phyloP scores from a whole-genome alignment of 1,139 yeast genomes.

The Nakaseomyces kungkrabaensis region DNA sequence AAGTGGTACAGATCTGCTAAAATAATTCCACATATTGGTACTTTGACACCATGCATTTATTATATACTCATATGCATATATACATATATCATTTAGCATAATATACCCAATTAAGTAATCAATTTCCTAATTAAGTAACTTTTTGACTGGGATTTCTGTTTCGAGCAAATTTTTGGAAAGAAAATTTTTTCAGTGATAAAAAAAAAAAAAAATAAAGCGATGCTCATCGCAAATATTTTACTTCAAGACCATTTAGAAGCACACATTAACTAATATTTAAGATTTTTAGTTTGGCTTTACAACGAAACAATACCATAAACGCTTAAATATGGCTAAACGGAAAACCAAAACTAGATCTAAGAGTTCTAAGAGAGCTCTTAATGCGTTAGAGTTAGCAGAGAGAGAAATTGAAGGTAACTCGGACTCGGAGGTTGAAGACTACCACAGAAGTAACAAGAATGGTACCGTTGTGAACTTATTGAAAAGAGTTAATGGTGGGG shows the following conservation, averaged over 20 bases:
- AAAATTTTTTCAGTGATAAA: neutral
- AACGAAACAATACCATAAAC: no score
- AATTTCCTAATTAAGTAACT: no score
- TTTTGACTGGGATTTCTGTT: neutral
- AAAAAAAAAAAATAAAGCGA: neutral
- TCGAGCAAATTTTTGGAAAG: neutral
- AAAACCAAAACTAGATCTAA: constrained; percentile 23
- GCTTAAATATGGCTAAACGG: constrained; percentile 25
- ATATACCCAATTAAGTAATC: neutral
- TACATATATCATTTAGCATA: neutral
- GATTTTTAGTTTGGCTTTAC: no score
- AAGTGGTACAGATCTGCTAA: constrained; percentile 31
- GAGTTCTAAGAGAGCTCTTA: constrained; percentile 31
- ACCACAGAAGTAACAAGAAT: constrained; percentile 20
- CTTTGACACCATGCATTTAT: neutral
- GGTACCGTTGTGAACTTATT: constrained; percentile 34
- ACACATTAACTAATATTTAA: no score
- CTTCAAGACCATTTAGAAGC: no score
- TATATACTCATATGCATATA: neutral
- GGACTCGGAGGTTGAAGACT: constrained; percentile 29
- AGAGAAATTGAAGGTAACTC: constrained; percentile 32
- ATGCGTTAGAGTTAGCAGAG: constrained; percentile 44
- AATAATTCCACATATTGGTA: neutral
- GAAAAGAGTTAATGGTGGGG: constrained; percentile 18
- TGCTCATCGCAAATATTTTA: neutral